A percentile compares a stretch with the other conserved stretches of the same genome.
Conservation (phyloP, 1,139 yeast genomes). For the Nakaseomyces sp. region DNA sequence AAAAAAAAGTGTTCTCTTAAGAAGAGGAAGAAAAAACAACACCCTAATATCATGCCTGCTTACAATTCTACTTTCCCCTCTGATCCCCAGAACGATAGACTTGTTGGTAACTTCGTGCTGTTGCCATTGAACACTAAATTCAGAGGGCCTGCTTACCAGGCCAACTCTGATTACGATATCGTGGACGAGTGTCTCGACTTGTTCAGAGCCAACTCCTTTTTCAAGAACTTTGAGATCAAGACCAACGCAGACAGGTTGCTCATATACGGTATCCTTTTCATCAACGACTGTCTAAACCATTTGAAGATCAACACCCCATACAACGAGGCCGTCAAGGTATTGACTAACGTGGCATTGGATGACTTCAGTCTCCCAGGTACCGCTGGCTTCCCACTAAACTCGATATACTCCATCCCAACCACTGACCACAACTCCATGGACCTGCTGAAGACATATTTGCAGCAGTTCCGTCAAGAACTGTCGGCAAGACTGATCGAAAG, state of each 20-base stretch:
- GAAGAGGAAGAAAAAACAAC: not conserved
- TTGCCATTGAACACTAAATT: conserved; percentile 75
- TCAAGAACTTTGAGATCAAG: conserved; percentile 92
- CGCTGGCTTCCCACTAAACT: conserved; percentile 83
- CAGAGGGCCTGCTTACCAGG: conserved; percentile 78
- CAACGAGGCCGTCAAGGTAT: conserved; percentile 61
- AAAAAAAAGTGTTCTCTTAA: too few relatives aligned
- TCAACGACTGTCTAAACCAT: conserved; percentile 73
- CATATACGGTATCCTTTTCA: conserved; percentile 88
- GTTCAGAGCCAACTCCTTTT: conserved; percentile 91
- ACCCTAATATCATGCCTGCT: conserved; percentile 39
- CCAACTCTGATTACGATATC: conserved; percentile 77
- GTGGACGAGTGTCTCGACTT: conserved; percentile 84
- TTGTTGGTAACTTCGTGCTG: conserved; percentile 60
- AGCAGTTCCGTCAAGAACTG: conserved; percentile 91
- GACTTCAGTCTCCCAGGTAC: conserved; percentile 92
- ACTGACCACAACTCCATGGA: conserved; percentile 67
- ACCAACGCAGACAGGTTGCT: conserved; percentile 93
- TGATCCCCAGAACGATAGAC: conserved; percentile 45
- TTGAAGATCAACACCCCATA: conserved; percentile 40
- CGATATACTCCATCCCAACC: conserved; percentile 66
- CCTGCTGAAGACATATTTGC: conserved; percentile 66
- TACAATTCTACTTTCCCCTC: conserved; percentile 84
- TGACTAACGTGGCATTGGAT: conserved; percentile 81
- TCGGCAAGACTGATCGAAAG: conserved; percentile 70